Evolutionary conservation across 2,329 filamentous ascomycete genomes (phyloP).

Genomic region (Fusarium lateritium): DNA sequence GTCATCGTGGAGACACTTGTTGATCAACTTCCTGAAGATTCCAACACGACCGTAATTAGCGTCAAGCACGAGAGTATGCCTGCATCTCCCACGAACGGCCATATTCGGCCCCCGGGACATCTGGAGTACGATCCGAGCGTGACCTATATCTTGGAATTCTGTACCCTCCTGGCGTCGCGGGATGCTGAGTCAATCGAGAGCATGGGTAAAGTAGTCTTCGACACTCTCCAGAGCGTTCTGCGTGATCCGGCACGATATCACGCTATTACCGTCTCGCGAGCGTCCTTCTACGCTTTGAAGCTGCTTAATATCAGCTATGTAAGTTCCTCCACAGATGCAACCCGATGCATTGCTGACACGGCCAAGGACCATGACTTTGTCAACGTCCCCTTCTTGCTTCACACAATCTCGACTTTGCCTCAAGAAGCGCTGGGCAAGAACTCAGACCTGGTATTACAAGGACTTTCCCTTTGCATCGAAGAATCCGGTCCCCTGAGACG

Average conservation of each 20-base stretch:
- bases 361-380: slow-evolving; percentile 88
- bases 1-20: slow-evolving; percentile 78
- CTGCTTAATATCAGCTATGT: slow-evolving; percentile 89
- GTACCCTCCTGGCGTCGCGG: slow-evolving; percentile 84
- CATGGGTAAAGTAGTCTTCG: slow-evolving; percentile 84
- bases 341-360: slow-evolving; percentile 37
- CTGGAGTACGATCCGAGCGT: slow-evolving; percentile 87
- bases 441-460: slow-evolving; percentile 81
- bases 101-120: slow-evolving; percentile 51
- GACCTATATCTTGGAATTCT: slow-evolving; percentile 92
- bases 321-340: slow-evolving; percentile 57
- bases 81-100: slow-evolving; percentile 71
- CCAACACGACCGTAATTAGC: slow-evolving; percentile 81
- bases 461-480: slow-evolving; percentile 84
- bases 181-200: slow-evolving; percentile 79
- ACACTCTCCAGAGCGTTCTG: slow-evolving; percentile 84
- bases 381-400: slow-evolving; percentile 90
- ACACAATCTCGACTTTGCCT: slow-evolving; percentile 90
- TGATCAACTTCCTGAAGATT: slow-evolving; percentile 88
- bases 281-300: slow-evolving; percentile 88
- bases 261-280: slow-evolving; percentile 84
- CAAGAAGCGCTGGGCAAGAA: slow-evolving; percentile 83
- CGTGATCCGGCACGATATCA: slow-evolving; percentile 86
- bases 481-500: slow-evolving; percentile 84
- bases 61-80: slow-evolving; percentile 88